Evolutionary conservation across 345 rosid genomes (phyloP), one percentile per base, ranked within the genome.

Genomic region (Eucalyptus microcorys): DNA sequence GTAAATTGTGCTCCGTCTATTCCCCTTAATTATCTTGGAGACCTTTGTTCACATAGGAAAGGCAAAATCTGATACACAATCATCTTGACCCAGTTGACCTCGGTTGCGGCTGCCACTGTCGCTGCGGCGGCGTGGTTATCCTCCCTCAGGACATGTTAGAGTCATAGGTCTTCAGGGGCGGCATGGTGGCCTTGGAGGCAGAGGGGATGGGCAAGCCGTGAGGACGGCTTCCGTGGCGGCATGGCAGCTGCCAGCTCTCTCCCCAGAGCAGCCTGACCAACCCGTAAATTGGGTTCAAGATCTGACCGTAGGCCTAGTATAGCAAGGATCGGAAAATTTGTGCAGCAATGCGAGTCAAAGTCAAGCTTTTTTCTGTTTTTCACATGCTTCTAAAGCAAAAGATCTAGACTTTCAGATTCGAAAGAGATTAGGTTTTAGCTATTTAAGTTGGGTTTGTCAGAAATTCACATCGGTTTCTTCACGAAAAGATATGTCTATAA

Each of bases 201-300:
- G 64, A 26, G 59, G 27, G 26, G 49, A 96, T 96, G 49, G 99
- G 64, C 64, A 57, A 24, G 95, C 98, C 97, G 87, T 93, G 30
- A 97, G 92, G 59, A 96, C 99, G 2, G 99, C 93, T 88, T 96
- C 99, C 0, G 96, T 97, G 14, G 99, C 99, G 4, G 95, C 94
- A 87, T 96, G 98, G 90, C 99, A 97, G 96, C 71, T 94, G 96
- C 99, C 99, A 97, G 88, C 94, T 94, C 8, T 97, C 98, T 1
- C 99, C 95, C 97, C 98, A 96, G 81, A 97, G 86, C 90, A 97
- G 87, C 16, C 98, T 99, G 10, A 96, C 97, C 13, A 98, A 96
- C 14, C 99, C 99, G 43, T 95, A 95, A 57, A 97, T 96, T 11
- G 14, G n/a, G 66, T 59, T 59, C 66, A 59, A 6, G 32, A 26